phyloP scores from a whole-genome alignment of 306 rosid species.

The Fragaria ananassa region DNA sequence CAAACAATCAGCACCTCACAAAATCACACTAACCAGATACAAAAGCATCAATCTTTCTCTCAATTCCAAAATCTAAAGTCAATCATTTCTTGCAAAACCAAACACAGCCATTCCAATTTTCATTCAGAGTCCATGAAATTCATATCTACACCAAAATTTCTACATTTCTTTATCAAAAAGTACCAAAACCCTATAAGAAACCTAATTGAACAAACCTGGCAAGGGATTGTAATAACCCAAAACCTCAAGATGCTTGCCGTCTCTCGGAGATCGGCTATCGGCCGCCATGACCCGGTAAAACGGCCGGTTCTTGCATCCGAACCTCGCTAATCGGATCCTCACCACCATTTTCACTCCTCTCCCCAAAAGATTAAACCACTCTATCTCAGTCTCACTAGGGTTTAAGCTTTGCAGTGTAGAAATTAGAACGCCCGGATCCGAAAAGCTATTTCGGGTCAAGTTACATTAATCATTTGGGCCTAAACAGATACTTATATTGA shows the following conservation, averaged over 20 bases:
- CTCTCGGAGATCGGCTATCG: conserved; percentile 88
- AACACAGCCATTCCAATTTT: not conserved
- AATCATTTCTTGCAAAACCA: not conserved
- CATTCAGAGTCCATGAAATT: not conserved
- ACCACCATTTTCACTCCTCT: conserved; percentile 58
- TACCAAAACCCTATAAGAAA: not conserved
- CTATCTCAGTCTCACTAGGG: conserved; percentile 2
- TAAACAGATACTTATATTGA: no score
- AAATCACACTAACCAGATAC: not conserved
- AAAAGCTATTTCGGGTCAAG: not conserved
- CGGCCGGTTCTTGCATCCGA: conserved; percentile 85
- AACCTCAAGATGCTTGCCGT: conserved; percentile 88
- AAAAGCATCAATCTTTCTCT: not conserved
- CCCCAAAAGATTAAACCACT: not conserved
- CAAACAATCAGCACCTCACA: conserved; percentile 19
- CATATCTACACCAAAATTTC: not conserved
- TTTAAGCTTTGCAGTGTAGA: not conserved
- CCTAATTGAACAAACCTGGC: conserved; percentile 46
- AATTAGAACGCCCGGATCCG: not conserved
- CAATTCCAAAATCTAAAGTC: not conserved
- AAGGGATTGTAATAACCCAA: conserved; percentile 87
- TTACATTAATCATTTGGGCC: not conserved
- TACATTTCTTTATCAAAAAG: not conserved
- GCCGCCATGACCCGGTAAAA: conserved; percentile 91
- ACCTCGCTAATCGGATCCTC: conserved; percentile 72